A percentile compares a stretch with the other conserved stretches of the same genome.
phyloP scores from a whole-genome alignment of 148 eudicot species.

The Rhododendron vialii region DNA sequence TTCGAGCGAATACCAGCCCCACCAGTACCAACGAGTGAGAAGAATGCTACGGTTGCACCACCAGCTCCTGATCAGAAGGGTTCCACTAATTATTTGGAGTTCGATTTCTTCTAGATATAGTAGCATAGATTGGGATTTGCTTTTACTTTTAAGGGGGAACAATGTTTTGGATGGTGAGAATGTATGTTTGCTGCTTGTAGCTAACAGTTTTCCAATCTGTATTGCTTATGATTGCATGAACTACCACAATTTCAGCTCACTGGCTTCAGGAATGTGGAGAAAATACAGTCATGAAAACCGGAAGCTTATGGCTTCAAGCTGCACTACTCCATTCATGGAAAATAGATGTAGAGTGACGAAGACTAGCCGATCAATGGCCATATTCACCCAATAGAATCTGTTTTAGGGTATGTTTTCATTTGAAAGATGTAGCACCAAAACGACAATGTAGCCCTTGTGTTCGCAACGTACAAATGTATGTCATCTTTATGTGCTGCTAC shows the following conservation, averaged over 20 bases:
- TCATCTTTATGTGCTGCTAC: not conserved
- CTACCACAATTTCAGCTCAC: not conserved
- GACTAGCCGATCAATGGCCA: not conserved
- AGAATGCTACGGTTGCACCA: slow-evolving; percentile 13
- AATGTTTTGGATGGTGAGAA: slow-evolving; percentile 10
- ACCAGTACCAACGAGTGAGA: slow-evolving; percentile 24
- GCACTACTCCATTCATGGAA: not conserved
- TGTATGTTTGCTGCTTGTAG: slow-evolving; percentile 1
- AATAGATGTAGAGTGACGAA: not conserved
- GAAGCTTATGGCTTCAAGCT: not conserved
- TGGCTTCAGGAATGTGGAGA: not conserved
- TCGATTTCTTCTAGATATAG: slow-evolving; percentile 43
- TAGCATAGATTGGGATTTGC: not conserved
- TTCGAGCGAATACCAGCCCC: slow-evolving; percentile 26
- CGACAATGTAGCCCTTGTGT: not conserved
- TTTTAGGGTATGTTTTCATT: slow-evolving; percentile 6
- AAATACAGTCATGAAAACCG: not conserved
- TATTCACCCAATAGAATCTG: not conserved
- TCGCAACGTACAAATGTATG: not conserved
- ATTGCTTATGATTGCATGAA: slow-evolving; percentile 4
- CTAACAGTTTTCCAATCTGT: not conserved
- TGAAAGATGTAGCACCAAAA: not conserved
- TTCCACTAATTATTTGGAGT: slow-evolving; percentile 45
- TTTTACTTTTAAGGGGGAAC: not conserved
- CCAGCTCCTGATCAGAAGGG: slow-evolving; percentile 31